phyloP scores from a whole-genome alignment of 179 eudicot species.

The Beta macrorhiza region DNA sequence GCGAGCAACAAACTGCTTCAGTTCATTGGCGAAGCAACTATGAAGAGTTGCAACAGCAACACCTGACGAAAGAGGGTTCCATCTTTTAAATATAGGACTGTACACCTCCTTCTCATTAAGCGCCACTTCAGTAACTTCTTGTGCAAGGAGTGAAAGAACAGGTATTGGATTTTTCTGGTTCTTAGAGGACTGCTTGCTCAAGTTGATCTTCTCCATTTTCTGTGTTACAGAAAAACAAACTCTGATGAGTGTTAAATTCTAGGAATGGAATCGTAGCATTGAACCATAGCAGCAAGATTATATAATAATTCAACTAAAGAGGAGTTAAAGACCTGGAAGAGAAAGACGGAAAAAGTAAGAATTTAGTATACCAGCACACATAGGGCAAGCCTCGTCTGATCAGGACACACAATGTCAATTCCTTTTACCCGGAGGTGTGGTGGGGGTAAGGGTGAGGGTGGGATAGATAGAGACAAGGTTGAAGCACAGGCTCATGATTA shows the following conservation, averaged over 20 bases:
- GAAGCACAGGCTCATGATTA: background rate
- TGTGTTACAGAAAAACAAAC: conserved; percentile 37
- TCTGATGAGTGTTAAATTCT: background rate
- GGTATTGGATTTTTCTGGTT: conserved; percentile 66
- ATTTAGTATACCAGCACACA: background rate
- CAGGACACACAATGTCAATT: background rate
- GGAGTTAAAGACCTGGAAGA: background rate
- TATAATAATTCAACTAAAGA: too few relatives aligned
- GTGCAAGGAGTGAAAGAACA: conserved; percentile 74
- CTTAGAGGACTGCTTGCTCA: conserved; percentile 59
- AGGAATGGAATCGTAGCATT: background rate
- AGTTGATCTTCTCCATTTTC: conserved; percentile 73
- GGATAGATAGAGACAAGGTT: background rate
- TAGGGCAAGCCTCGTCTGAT: background rate
- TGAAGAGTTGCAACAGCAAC: conserved; percentile 88
- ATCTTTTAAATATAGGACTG: conserved; percentile 71
- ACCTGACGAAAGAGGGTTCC: conserved; percentile 94
- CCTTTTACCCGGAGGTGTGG: background rate
- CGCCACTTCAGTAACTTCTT: conserved; percentile 75
- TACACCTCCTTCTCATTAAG: conserved; percentile 80
- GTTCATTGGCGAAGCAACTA: conserved; percentile 69
- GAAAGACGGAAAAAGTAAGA: background rate
- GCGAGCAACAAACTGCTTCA: conserved; percentile 73
- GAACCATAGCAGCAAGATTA: background rate
- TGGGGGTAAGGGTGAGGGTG: background rate